phyloP scores from a whole-genome alignment of 140 eudicot genomes.

The Bidens hawaiensis region DNA sequence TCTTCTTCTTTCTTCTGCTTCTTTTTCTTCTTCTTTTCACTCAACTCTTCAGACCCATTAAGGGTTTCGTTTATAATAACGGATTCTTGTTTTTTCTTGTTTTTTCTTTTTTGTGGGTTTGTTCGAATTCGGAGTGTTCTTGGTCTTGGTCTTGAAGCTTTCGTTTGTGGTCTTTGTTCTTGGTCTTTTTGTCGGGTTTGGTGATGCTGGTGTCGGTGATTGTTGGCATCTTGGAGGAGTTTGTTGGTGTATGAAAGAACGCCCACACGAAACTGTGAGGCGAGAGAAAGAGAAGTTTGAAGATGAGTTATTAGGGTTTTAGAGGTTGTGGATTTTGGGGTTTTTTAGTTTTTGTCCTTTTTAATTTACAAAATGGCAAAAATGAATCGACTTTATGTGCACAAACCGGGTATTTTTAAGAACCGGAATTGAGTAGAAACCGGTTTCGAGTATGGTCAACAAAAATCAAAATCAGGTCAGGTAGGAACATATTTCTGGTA shows the following conservation, averaged over 20 bases:
- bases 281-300: background rate
- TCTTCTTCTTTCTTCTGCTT: constrained; percentile 17
- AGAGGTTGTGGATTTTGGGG: constrained; percentile 17
- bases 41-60: constrained; percentile 29
- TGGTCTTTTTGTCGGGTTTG: constrained; percentile 48
- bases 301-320: constrained; percentile 33
- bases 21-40: constrained; percentile 24
- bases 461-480: too few species aligned
- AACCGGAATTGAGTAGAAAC: too few species aligned
- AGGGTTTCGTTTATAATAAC: constrained; percentile 11
- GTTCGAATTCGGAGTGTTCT: background rate
- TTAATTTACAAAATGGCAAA: background rate
- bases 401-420: too few species aligned
- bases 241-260: too few species aligned
- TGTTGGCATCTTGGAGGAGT: constrained; percentile 26
- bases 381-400: background rate
- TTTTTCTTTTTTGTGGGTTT: constrained; percentile 38
- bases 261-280: constrained; percentile 35
- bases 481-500: too few species aligned
- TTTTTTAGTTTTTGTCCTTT: background rate
- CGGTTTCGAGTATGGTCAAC: too few species aligned
- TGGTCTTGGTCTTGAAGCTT: constrained; percentile 55
- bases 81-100: constrained; percentile 28
- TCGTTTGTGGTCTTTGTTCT: constrained; percentile 58
- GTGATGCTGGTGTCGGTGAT: constrained; percentile 24